Evolutionary conservation across 2,329 filamentous ascomycete species (phyloP).

Genomic region (Colletotrichum siamense): DNA sequence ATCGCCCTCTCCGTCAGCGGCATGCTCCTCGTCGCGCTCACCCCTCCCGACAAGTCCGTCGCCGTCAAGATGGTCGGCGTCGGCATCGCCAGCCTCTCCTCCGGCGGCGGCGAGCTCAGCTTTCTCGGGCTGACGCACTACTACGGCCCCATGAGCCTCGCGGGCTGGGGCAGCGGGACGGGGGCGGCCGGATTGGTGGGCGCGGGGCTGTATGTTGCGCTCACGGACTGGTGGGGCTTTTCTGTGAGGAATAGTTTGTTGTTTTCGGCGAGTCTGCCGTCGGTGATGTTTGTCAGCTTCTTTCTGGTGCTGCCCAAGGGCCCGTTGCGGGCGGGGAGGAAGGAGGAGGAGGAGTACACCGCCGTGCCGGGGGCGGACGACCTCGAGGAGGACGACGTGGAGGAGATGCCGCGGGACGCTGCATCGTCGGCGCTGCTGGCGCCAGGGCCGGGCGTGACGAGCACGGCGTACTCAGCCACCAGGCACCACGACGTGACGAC

Average conservation of each 20-base stretch:
- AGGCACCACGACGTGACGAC: conserved; percentile 31
- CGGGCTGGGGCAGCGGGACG: conserved; percentile 91
- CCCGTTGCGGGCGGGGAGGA: conserved; percentile 59
- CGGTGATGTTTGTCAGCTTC: conserved; percentile 85
- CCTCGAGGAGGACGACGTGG: conserved; percentile 39
- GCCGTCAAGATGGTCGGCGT: conserved; percentile 82
- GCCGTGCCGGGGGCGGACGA: conserved; percentile 49
- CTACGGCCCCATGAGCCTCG: conserved; percentile 86
- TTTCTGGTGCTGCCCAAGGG: conserved; percentile 79
- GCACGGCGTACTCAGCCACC: conserved; percentile 42
- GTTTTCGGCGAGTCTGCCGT: conserved; percentile 78
- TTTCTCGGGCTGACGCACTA: conserved; percentile 93
- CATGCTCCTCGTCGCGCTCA: conserved; percentile 88
- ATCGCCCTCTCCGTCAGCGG: conserved; percentile 78
- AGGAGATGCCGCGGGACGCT: conserved; percentile 38
- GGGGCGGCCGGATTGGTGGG: conserved; percentile 88
- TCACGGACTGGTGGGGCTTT: conserved; percentile 81
- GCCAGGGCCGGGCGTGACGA: conserved; percentile 44
- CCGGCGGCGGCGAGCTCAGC: conserved; percentile 86
- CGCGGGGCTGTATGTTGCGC: conserved; percentile 83
- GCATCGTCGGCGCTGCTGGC: conserved; percentile 56
- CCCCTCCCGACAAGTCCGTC: conserved; percentile 70
- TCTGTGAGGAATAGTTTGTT: conserved; percentile 77
- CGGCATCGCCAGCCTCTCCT: conserved; percentile 82
- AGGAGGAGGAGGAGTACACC: conserved; percentile 60